phyloP scores from a whole-genome alignment of 1,284 basidiomycete species.

The Schizophyllum amplum region DNA sequence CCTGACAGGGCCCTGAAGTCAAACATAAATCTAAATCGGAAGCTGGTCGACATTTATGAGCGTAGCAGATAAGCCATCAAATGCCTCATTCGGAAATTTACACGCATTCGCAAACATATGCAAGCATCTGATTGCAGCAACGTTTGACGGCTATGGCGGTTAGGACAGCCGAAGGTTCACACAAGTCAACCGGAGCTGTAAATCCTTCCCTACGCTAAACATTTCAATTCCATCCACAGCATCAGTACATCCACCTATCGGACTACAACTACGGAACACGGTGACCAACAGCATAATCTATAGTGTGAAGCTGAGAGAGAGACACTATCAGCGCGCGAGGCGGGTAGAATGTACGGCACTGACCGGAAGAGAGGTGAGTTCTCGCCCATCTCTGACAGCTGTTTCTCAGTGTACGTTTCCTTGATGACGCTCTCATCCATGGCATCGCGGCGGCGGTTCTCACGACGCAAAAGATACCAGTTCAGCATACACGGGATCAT shows the following conservation, averaged over 20 bases:
- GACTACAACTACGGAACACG: background rate
- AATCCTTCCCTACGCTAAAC: too few species aligned
- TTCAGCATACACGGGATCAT: constrained; percentile 9
- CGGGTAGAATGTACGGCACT: background rate
- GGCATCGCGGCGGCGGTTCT: constrained; percentile 1
- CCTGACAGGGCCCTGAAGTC: too few species aligned
- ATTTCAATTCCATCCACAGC: background rate
- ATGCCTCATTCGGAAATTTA: too few species aligned
- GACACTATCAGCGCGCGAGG: background rate
- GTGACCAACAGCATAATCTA: background rate
- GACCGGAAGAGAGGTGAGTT: constrained; percentile 4
- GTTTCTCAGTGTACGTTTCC: background rate
- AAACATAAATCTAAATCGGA: too few species aligned
- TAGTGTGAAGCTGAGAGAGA: background rate
- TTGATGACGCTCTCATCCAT: constrained; percentile 1
- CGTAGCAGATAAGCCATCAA: too few species aligned
- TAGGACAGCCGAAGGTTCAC: too few species aligned
- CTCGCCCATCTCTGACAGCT: constrained; percentile 4
- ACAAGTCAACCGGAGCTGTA: too few species aligned
- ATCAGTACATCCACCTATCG: background rate
- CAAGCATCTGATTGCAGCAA: too few species aligned
- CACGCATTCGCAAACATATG: too few species aligned
- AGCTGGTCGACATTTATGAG: too few species aligned
- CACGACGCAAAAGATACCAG: constrained; percentile 6
- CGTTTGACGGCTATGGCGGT: too few species aligned